A percentile compares a stretch with the other conserved stretches of the same genome.
These are phyloP conservation scores for Cucumis sativus DNA, from an alignment of 306 rosid genomes.

Conservation along the genomic window DNA sequence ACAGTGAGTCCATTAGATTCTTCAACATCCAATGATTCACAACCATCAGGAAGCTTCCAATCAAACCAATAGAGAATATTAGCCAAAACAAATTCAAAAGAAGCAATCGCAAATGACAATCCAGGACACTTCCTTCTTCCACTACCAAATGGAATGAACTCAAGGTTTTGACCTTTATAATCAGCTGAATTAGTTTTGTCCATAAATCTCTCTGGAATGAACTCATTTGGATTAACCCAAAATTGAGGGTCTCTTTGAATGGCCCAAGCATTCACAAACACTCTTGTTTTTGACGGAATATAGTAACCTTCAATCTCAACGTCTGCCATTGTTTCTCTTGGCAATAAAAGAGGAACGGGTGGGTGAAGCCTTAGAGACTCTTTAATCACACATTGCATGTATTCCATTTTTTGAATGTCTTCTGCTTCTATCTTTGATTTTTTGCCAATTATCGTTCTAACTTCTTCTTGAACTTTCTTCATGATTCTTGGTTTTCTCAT, in stretches of 20 bases:
- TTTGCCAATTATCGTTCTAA: neutral
- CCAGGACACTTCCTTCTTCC: conserved; percentile 30
- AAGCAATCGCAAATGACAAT: conserved; percentile 6
- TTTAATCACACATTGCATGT: conserved; percentile 31
- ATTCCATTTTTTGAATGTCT: conserved; percentile 25
- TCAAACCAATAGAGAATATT: conserved; percentile 16
- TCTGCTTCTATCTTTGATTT: conserved; percentile 13
- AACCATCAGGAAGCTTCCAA: conserved; percentile 13
- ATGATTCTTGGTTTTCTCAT: conserved; percentile 22
- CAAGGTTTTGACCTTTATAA: conserved; percentile 18
- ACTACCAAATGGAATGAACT: conserved; percentile 28
- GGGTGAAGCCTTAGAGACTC: conserved; percentile 31
- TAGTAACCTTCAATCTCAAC: conserved; percentile 6
- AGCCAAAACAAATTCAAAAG: conserved; percentile 18
- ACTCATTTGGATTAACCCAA: conserved; percentile 19
- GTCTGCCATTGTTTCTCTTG: conserved; percentile 12
- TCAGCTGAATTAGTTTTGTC: neutral
- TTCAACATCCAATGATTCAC: neutral
- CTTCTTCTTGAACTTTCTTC: conserved; percentile 28
- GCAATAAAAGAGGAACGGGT: conserved; percentile 26
- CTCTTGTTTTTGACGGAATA: conserved; percentile 3
- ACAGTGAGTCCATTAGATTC: conserved; percentile 7
- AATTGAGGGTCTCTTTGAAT: conserved; percentile 21
- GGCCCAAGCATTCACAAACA: conserved; percentile 19
- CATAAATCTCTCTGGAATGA: conserved; percentile 27